Evolutionary conservation across 1,284 basidiomycete genomes (phyloP), one percentile per base, ranked within the genome.

Genomic region (Ustilago lituana): DNA sequence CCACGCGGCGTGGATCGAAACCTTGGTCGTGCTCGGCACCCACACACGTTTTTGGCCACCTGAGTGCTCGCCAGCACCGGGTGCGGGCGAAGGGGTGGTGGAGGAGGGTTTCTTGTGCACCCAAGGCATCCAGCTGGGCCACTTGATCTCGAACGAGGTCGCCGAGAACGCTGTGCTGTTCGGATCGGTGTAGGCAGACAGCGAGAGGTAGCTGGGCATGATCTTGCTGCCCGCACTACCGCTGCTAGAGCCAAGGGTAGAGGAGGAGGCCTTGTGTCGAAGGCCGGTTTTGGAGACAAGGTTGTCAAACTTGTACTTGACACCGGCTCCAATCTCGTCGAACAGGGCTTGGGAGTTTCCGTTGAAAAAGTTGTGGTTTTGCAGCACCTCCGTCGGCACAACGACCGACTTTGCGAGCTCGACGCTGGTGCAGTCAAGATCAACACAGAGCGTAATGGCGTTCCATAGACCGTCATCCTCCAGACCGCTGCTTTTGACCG

Each of bases 81-180:
- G 37, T 1, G 48, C 31, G 5, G 12, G 41, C 38, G 7, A 44
- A 9, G 8, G 59, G 19, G 36, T 33, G 7, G 58, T 35, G 2
- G 59, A 15, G 0, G 58, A 23, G 0, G 46, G 15, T 14, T 66
- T 62, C 39, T 63, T 64, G 35, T 51, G 38, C 4, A 53, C 55
- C 60, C 67, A 78, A 0, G 76, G 76, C 48, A 78, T 60, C 74
- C 76, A 78, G 33, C 60, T 66, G 9, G 76, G 76, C 76, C 76
- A 78, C 15, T 64, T 62, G 46, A 67, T 26, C 22, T 63, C 48
- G 43, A 75, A 58, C 17, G 43, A 37, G 8, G 40, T 36, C 1
- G 69, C 43, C 24, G 24, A 37, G 27, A 63, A 57, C 1, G 53
- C 45, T 14, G 49, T 22, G 22, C 27, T 51, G 53, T 51, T 57